Conservation (phyloP, 2,329 filamentous ascomycete genomes). For the Curvularia sp. region DNA sequence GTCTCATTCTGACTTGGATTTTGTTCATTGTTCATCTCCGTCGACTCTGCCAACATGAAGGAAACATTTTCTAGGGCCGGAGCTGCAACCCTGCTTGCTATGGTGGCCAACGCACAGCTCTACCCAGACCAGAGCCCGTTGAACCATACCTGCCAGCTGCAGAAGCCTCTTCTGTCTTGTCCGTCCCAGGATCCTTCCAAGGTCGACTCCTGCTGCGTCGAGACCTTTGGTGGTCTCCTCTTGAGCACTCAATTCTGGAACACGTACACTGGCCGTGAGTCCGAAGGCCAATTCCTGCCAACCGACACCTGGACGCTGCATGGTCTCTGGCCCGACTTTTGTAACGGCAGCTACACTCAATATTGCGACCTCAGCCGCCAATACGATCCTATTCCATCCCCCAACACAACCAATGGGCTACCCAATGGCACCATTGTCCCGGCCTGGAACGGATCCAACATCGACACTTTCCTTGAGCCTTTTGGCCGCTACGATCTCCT, state of each 20-base stretch:
- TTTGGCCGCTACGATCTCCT: slow-evolving; percentile 67
- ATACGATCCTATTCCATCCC: slow-evolving; percentile 67
- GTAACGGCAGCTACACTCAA: slow-evolving; percentile 67
- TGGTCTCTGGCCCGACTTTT: slow-evolving; percentile 54
- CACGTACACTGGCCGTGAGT: slow-evolving; percentile 67
- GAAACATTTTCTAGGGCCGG: slow-evolving; percentile 21
- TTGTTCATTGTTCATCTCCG: neutral
- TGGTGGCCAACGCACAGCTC: slow-evolving; percentile 47
- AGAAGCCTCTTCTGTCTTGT: slow-evolving; percentile 44
- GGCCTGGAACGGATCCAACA: slow-evolving; percentile 64
- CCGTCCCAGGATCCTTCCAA: slow-evolving; percentile 38
- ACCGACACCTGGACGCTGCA: slow-evolving; percentile 65
- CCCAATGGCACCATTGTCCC: slow-evolving; percentile 61
- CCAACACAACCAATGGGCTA: slow-evolving; percentile 68
- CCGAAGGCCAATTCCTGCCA: slow-evolving; percentile 65
- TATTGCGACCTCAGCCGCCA: slow-evolving; percentile 71
- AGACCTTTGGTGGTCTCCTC: slow-evolving; percentile 69
- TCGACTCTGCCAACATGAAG: slow-evolving; percentile 31
- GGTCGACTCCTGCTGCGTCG: slow-evolving; percentile 68
- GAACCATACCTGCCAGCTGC: slow-evolving; percentile 65
- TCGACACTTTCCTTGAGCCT: slow-evolving; percentile 64
- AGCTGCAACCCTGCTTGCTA: slow-evolving; percentile 30
- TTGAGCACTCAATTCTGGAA: slow-evolving; percentile 70
- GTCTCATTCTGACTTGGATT: neutral
- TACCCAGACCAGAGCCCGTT: slow-evolving; percentile 57